These are phyloP conservation scores for Tulasnella sp. DNA, from an alignment of 768 basidiomycete species.

Conservation along the genomic window DNA sequence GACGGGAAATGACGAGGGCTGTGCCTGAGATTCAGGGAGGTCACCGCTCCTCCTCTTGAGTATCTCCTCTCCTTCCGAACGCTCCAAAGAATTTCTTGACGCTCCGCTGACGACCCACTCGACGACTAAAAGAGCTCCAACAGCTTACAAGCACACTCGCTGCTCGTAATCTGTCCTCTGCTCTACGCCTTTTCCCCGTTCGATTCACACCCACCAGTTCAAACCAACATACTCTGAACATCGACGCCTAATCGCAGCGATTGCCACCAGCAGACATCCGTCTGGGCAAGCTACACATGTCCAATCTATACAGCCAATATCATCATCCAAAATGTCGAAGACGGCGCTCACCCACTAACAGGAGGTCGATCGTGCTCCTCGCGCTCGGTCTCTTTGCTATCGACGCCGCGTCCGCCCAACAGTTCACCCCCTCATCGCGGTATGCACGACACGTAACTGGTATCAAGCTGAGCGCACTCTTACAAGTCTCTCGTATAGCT, in stretches of 20 bases:
- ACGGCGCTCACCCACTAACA: background rate
- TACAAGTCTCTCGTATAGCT: slow-evolving; percentile 52
- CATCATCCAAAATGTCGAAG: slow-evolving; percentile 29
- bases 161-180: background rate
- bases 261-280: background rate
- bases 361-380: background rate
- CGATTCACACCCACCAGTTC: slow-evolving; percentile 8
- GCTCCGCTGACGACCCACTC: slow-evolving; percentile 1
- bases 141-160: background rate
- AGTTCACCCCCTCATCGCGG: slow-evolving; percentile 22
- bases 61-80: background rate
- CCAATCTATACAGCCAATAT: background rate
- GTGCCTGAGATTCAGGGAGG: slow-evolving; percentile 9
- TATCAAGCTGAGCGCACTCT: background rate
- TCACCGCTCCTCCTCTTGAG: slow-evolving; percentile 1
- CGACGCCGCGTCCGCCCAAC: slow-evolving; percentile 12
- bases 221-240: slow-evolving; percentile 7
- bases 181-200: background rate
- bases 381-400: slow-evolving; percentile 24
- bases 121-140: slow-evolving; percentile 19
- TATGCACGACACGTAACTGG: background rate
- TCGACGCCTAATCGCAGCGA: background rate
- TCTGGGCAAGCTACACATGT: slow-evolving; percentile 14
- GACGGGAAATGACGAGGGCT: slow-evolving; percentile 13
- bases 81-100: slow-evolving; percentile 4